Conservation (phyloP, 306 rosid genomes). For the Clitoria ternatea region DNA sequence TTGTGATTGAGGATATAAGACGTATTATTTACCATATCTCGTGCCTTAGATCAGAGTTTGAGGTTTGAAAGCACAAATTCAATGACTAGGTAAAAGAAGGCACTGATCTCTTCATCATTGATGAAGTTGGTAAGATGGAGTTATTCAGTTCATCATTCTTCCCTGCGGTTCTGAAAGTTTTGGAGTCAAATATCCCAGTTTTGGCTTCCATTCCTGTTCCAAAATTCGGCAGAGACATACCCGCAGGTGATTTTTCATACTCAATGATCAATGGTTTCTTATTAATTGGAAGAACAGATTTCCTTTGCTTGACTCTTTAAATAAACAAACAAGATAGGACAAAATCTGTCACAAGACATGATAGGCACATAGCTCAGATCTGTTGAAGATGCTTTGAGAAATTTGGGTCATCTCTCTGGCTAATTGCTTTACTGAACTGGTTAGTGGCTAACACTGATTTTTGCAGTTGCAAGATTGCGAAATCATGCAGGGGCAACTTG, state of each 20-base stretch:
- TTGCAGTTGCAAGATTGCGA: constrained; percentile 74
- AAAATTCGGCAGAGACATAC: constrained; percentile 70
- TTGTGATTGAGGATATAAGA: not conserved
- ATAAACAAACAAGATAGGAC: not conserved
- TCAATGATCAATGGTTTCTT: too few species aligned
- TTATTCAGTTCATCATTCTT: constrained; percentile 75
- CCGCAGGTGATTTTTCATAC: constrained; percentile 45
- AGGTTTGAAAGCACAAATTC: constrained; percentile 7
- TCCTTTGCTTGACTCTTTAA: not conserved
- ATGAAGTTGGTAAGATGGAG: constrained; percentile 94
- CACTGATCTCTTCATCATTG: constrained; percentile 71
- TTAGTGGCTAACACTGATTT: constrained; percentile 13
- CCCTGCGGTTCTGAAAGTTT: constrained; percentile 66
- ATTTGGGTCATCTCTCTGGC: constrained; percentile 7
- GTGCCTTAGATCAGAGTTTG: not conserved
- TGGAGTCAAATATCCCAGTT: constrained; percentile 69
- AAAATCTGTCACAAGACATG: not conserved
- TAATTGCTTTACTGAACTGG: constrained; percentile 10
- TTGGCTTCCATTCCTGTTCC: constrained; percentile 85
- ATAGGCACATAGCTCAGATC: not conserved
- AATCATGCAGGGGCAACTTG: constrained; percentile 62
- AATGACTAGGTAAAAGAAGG: constrained; percentile 59
- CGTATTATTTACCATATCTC: not conserved
- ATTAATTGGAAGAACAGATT: not conserved
- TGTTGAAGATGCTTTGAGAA: not conserved